Base-by-base conservation (phyloP, 108 stramenopile genomes). In the Conticribra guillardii region DNA sequence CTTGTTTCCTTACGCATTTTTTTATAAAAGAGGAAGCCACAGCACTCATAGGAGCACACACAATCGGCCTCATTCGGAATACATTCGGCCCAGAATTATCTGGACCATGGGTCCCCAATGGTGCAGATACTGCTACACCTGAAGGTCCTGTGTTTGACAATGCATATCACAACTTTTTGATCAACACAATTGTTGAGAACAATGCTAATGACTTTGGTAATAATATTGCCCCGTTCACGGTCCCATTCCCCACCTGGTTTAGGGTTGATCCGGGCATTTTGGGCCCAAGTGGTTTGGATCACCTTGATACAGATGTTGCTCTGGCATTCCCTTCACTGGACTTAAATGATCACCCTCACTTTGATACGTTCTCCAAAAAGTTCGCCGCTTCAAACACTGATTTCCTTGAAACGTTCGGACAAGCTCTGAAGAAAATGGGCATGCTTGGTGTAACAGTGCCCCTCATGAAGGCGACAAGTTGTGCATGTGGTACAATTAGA, bases 401-500 rank as follows among this genome's bases (percentile, higher is more conserved):
- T 21, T 67, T 67, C 41, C 41, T 67, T 17, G 16, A 18, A 0
- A 55, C 5, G 18, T 54, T 54, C 33, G 41, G 49, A 18, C 8
- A 8, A 16, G 65, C 65, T 32, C 54, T 67, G 54, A 18, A 54
- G 1, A 67, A 67, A 26, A 67, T 67, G 65, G 21, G 53, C 24
- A 17, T 19, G 18, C 65, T 67, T 33, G 65, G 65, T 5, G 65
- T 67, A 19, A 28, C n/a, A 11, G 65, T 54, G 9, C 33, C 33
- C 37, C 54, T 33, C 49, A 48, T 14, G 0, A 53, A 67, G 49
- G 52, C 23, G 26, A 11, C 28, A 22, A 23, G 1, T 26, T 23
- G 16, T 33, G 50, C 18, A 41, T 11, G 49, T 22, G 4, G 28
- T 8, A 52, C 15, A n/a, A n/a, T n/a, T 41, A 41, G 37, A 11